Evolutionary conservation across 768 basidiomycete species (phyloP).

Genomic region (Tylopilus rubrobrunneus): DNA sequence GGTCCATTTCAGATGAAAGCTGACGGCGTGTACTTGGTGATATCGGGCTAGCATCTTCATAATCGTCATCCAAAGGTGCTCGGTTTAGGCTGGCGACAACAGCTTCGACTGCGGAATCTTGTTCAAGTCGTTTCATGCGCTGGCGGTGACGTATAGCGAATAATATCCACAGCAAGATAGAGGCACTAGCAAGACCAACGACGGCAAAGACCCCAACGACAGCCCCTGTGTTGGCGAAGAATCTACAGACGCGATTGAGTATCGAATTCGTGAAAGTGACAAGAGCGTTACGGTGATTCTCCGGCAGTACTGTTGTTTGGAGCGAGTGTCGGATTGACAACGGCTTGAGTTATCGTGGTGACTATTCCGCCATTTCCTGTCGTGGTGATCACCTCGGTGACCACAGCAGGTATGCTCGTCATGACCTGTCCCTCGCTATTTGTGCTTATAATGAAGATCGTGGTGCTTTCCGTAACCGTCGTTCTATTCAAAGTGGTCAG

Average conservation of each 20-base stretch:
- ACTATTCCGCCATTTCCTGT: conserved; percentile 50
- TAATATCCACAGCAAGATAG: conserved; percentile 64
- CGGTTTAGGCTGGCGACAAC: conserved; percentile 67
- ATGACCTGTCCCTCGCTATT: conserved; percentile 47
- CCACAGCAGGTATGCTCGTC: conserved; percentile 48
- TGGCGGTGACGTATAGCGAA: conserved; percentile 69
- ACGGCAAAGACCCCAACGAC: conserved; percentile 90
- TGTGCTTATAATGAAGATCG: conserved; percentile 58
- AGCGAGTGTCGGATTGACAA: conserved; percentile 70
- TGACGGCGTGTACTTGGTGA: conserved; percentile 19
- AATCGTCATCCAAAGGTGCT: conserved; percentile 64
- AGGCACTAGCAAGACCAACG: conserved; percentile 75
- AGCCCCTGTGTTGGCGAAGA: conserved; percentile 85
- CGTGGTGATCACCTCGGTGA: conserved; percentile 56
- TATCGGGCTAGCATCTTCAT: conserved; percentile 37
- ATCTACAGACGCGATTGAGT: conserved; percentile 42
- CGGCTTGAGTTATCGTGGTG: conserved; percentile 57
- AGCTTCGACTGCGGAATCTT: conserved; percentile 68
- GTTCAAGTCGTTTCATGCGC: conserved; percentile 56
- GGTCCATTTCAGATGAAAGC: conserved; percentile 35
- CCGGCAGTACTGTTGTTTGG: conserved; percentile 40
- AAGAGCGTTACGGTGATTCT: conserved; percentile 45
- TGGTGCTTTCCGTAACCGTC: conserved; percentile 44
- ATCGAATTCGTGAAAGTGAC: neutral
- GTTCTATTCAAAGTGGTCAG: conserved; percentile 38